Evolutionary conservation across 805 yeast genomes (phyloP), one percentile per base, ranked within the genome.

Genomic region (Wickerhamomyces chaumierensis): DNA sequence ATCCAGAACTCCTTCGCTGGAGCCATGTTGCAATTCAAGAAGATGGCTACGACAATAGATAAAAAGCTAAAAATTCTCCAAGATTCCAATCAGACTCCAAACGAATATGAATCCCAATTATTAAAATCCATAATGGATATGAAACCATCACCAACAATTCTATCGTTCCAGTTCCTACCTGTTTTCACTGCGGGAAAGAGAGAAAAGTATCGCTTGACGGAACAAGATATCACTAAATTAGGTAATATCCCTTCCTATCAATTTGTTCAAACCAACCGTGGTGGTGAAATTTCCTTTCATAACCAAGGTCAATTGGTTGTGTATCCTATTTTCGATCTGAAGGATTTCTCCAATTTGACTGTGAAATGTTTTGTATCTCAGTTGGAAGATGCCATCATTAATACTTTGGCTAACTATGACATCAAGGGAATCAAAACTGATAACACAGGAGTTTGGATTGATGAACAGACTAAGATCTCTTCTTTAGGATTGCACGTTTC

Each of bases 241-340:
- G n/a, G n/a, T n/a, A n/a, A n/a, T n/a, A n/a, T n/a, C n/a, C n/a
- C n/a, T n/a, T n/a, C n/a, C 5, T 80, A 87, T 14, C 67, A 68
- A 23, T 83, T 75, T 52, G 70, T 78, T n/a, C 90, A 84, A 49
- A 72, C 92, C 0, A 76, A 76, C 39, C 66, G 99, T 44, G 99
- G 99, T 14, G 99, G 99, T 0, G 94, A 92, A 55, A 75, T 92
- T 1, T 92, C 98, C 0, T 92, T 84, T 66, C 99, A 92, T 61
- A 97, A 97, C 0, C 82, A 92, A 1, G 98, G 98, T 0, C 99
- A 92, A 58, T 55, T 86, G 31, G 95, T 88, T 2, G 75, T 85
- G 5, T 92, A 90, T 53, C 78, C 92, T 11, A 69, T 92, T 1
- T 39, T 83, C 23, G 88, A 92, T 56, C 62, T 92, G 39, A 68